Evolutionary conservation across 2,329 filamentous ascomycete species (phyloP).

Genomic region (Talaromyces sp.): DNA sequence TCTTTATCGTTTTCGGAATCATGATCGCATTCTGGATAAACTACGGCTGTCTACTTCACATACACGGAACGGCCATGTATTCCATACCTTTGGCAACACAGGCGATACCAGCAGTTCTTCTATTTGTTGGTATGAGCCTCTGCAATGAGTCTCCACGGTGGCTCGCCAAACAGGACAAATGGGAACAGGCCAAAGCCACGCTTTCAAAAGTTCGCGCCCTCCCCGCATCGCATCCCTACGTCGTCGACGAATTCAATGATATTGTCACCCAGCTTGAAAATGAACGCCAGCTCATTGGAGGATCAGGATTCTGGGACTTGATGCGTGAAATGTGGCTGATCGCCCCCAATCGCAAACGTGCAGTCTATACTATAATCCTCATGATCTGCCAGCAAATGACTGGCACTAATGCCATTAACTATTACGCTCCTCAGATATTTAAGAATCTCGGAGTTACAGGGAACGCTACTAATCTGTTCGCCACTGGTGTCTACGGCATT

Average conservation of each 20-base stretch:
- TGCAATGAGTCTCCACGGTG: constrained; percentile 65
- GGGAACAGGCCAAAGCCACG: constrained; percentile 58
- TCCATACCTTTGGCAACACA: constrained; percentile 63
- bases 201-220: constrained; percentile 57
- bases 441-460: constrained; percentile 57
- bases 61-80: constrained; percentile 44
- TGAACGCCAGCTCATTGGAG: constrained; percentile 53
- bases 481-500: constrained; percentile 69
- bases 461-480: constrained; percentile 60
- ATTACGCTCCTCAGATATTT: constrained; percentile 69
- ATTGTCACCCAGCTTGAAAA: constrained; percentile 59
- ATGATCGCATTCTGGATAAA: constrained; percentile 49
- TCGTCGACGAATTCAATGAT: constrained; percentile 58
- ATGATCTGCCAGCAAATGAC: constrained; percentile 54
- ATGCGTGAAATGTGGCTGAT: constrained; percentile 28
- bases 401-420: constrained; percentile 57
- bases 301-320: constrained; percentile 25
- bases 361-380: neutral
- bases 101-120: constrained; percentile 57
- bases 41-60: constrained; percentile 49
- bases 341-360: neutral
- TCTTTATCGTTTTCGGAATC: constrained; percentile 48
- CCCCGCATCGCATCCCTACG: constrained; percentile 48
- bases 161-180: constrained; percentile 63
- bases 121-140: constrained; percentile 58